Percentiles rank a stretch among this genome's conserved stretches.
phyloP scores from a whole-genome alignment of 73 alveolate species.

The Paramecium caudatum region DNA sequence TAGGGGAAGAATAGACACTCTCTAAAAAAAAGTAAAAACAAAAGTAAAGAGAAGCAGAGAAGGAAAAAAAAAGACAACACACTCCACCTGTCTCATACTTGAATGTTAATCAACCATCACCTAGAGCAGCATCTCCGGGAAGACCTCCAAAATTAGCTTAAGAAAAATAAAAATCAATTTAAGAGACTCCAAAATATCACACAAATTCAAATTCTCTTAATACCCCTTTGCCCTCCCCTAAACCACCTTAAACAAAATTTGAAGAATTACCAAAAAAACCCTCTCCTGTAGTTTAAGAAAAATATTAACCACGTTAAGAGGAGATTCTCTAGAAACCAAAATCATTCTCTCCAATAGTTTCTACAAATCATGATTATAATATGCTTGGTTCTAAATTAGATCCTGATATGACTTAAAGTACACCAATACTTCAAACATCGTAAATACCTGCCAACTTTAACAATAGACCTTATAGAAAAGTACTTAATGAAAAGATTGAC shows the following conservation, averaged over 20 bases:
- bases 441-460: background rate
- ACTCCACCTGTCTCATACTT: background rate
- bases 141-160: slow-evolving; percentile 29
- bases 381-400: background rate
- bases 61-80: background rate
- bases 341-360: too few relatives aligned
- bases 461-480: background rate
- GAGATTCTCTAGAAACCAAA: background rate
- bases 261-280: background rate
- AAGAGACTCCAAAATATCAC: slow-evolving; percentile 29
- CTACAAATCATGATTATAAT: background rate
- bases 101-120: background rate
- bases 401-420: background rate
- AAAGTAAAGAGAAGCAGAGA: background rate
- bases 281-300: background rate
- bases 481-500: background rate
- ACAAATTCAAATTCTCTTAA: too few relatives aligned
- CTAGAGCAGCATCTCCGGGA: background rate
- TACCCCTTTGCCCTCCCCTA: too few relatives aligned
- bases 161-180: slow-evolving; percentile 13
- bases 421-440: background rate
- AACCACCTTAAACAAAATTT: background rate
- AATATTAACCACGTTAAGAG: background rate
- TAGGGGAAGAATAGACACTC: background rate
- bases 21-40: background rate